Base-by-base conservation (phyloP, 345 rosid genomes). In the Eucalyptus regnans region DNA sequence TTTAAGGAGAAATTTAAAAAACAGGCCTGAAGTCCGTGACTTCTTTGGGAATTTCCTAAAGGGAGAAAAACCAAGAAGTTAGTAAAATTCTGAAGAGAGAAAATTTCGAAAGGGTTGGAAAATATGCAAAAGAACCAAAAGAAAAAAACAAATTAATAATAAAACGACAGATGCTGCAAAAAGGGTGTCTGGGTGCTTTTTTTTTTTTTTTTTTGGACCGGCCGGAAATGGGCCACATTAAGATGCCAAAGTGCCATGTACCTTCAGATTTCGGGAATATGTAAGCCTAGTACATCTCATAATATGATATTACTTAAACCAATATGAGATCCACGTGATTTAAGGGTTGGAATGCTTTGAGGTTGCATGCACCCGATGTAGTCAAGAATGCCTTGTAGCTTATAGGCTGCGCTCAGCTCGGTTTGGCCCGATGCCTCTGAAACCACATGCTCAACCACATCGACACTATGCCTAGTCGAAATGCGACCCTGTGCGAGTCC, bases 351-450 rank as follows among this genome's bases (percentile, higher is more conserved):
- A 41, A 71, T 71, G 8, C 4, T 3, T 5, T 20, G 4, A 2
- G 0, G 0, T 18, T 4, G 3, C 0, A 11, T 71, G 27, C 6
- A 18, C 4, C 0, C 12, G 0, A 31, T 64, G 3, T 76, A 4
- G 0, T 11, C 25, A 18, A 71, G 46, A 9, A 71, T 18, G 7
- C 17, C 13, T 37, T 8, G 13, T 18, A 9, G 25, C 81, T 20
- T 71, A 37, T 17, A 76, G 1, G 27, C 7, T n/a, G 0, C 0
- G 84, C 48, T 37, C 0, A 3, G 3, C 23, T 71, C 0, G 27
- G 4, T 2, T 10, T 71, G 2, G 2, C 14, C 29, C 12, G 1
- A 1, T 0, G 5, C 25, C 14, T 18, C 7, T 5, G 1, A 37
- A 41, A 48, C 83, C 83, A 41, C 25, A 37, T 3, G 13, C 46